Evolutionary conservation across 257 asterid species (phyloP), one percentile per base, ranked within the genome.

Genomic region (Nicotiana knightiana): DNA sequence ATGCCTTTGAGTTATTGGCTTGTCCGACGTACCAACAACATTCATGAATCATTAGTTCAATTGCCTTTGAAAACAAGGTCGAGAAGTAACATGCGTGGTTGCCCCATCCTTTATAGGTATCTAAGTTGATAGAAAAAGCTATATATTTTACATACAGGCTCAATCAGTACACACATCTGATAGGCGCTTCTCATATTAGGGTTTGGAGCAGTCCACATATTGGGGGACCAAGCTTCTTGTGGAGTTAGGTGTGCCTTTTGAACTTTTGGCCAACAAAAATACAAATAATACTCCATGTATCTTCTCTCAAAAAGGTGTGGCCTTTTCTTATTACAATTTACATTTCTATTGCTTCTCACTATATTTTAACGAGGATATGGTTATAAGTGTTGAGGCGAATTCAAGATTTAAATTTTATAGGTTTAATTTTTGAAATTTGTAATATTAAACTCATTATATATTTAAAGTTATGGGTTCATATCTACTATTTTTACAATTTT

Each of bases 181-280:
- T 21, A 71, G 79, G 59, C 24, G 13, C 39, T 17, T 71, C n/a
- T 71, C 62, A 73, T 73, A 70, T 48, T 73, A 75, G 62, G 43
- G 79, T 12, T 73, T 46, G 16, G 79, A 48, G 26, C 5, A 70
- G 37, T 70, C 62, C 61, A 46, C 13, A 48, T 46, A 71, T 13
- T 46, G 61, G 79, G 79, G 79, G 62, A 73, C 43, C 43, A 48
- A 73, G 53, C 16, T 75, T 75, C 24, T 48, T 75, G 79, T 26
- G 43, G 53, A 75, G 79, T 48, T 48, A 7, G 63, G 79, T 75
- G 63, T 51, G 39, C 15, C 53, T 3, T 26, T 73, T 75, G 16
- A 24, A 13, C 63, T 24, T 21, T 51, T 13, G 53, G 28, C 21
- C 15, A 51, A 75, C 6, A 24, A 75, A 48, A 75, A 15, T 13